Conservation (phyloP, 164 flowering plant genomes). For the Annona cherimola region DNA sequence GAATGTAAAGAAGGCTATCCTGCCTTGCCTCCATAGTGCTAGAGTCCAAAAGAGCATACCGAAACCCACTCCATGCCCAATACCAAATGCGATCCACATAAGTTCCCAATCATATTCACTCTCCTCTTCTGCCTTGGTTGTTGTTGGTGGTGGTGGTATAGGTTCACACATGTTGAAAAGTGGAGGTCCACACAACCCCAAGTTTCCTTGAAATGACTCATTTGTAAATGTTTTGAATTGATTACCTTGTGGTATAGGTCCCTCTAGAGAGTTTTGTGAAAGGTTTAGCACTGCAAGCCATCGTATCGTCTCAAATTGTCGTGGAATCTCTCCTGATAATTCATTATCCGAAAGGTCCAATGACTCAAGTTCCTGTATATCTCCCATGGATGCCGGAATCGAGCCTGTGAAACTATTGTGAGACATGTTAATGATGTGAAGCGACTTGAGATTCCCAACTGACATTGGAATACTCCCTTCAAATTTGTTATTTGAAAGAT, state of each 20-base stretch:
- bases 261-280: background rate
- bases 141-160: background rate
- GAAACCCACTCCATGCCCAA: background rate
- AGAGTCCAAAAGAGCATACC: background rate
- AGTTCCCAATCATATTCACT: background rate
- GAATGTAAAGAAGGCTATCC: background rate
- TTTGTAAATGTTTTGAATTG: constrained; percentile 1
- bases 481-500: background rate
- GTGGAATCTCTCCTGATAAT: too few relatives aligned
- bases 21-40: background rate
- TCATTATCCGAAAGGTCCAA: too few relatives aligned
- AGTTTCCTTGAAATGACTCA: background rate
- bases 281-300: too few relatives aligned
- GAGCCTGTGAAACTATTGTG: background rate
- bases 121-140: too few relatives aligned
- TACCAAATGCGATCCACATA: background rate
- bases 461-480: background rate
- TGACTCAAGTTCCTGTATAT: too few relatives aligned
- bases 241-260: constrained; percentile 1
- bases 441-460: background rate
- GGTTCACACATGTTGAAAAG: background rate
- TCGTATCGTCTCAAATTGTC: too few relatives aligned
- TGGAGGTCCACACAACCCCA: constrained; percentile 8
- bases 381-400: background rate
- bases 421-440: constrained; percentile 1